Percentiles rank a stretch among this genome's conserved stretches.
Conservation (phyloP, 345 rosid species). For the thale cress (Arabidopsis thaliana) region DNA sequence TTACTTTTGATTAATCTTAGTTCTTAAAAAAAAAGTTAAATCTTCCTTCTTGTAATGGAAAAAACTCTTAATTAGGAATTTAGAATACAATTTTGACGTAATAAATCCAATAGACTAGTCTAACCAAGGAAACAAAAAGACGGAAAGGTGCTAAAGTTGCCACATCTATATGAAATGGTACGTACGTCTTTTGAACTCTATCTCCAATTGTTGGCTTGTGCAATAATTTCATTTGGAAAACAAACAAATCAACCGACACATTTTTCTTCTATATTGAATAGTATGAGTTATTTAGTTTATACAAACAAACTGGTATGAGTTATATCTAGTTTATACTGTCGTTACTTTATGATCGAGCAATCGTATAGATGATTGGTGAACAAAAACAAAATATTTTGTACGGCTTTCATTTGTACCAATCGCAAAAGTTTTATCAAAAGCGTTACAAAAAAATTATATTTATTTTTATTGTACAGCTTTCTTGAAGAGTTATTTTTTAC, state of each 20-base stretch:
- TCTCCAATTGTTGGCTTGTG: conserved; percentile 17
- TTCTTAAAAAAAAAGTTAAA: too few relatives aligned
- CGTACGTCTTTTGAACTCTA: conserved; percentile 39
- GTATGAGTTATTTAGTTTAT: background rate
- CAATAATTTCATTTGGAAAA: background rate
- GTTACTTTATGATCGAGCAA: background rate
- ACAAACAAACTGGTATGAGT: background rate
- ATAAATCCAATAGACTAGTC: background rate
- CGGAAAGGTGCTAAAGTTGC: conserved; percentile 39
- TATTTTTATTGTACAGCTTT: too few relatives aligned
- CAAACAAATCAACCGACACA: conserved; percentile 45
- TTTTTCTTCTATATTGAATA: conserved; percentile 1
- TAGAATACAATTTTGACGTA: background rate
- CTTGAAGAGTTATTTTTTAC: too few relatives aligned
- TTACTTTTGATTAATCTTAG: background rate
- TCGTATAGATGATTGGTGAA: background rate
- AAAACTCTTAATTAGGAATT: background rate
- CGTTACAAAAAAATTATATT: too few relatives aligned
- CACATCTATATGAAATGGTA: conserved; percentile 36
- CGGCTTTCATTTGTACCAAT: too few relatives aligned
- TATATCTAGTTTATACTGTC: background rate
- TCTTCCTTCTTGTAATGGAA: too few relatives aligned
- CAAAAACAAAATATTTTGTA: too few relatives aligned
- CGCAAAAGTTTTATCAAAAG: too few relatives aligned
- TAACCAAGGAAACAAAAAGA: background rate